Base-by-base conservation (phyloP, 306 rosid species). In the Albizia julibrissin region DNA sequence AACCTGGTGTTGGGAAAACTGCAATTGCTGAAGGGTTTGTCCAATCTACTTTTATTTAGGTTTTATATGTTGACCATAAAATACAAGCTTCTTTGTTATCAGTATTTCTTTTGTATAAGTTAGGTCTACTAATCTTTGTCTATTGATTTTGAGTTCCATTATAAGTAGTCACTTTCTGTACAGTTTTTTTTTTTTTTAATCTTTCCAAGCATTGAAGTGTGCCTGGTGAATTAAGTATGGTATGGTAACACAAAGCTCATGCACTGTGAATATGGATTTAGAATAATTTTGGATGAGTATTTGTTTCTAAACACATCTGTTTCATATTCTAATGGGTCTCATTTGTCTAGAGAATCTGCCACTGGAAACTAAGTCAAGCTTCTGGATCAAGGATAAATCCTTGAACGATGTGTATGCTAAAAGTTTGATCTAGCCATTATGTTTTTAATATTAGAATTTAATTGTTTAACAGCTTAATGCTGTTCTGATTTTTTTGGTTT, bases 21-120 rank as follows among this genome's bases (percentile, higher is more conserved):
- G 99, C 99, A 59, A 95, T 95, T 77, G 99, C 97, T 43, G 99
- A 95, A 91, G 99, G 99, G 99, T 95, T 87, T 64, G 93, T 81
- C 80, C 46, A 62, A 65, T 59, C 67, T 56, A 56, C 24, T 65
- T 54, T 33, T 66, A 26, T 47, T 21, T 39, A 75, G 16, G 54
- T 71, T 73, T 69, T 77, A 72, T 50, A 62, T 50, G 52, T 75
- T 64, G 59, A 65, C 66, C 44, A 52, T 42, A 37, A 19, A 18
- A 40, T 34, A 54, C 50, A 50, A 6, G 31, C 42, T 65, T 52
- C 0, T 62, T 46, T 27, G 14, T 64, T 37, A 10, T 21, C 75
- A 7, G 10, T 42, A 2, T 67, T 33, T 76, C 59, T 58, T 42
- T 58, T 13, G 71, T 43, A 29, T 69, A 18, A 54, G 64, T 74